Evolutionary conservation across 2,329 filamentous ascomycete genomes (phyloP), one percentile per base, ranked within the genome.

Genomic region (Rutstroemia sp.): DNA sequence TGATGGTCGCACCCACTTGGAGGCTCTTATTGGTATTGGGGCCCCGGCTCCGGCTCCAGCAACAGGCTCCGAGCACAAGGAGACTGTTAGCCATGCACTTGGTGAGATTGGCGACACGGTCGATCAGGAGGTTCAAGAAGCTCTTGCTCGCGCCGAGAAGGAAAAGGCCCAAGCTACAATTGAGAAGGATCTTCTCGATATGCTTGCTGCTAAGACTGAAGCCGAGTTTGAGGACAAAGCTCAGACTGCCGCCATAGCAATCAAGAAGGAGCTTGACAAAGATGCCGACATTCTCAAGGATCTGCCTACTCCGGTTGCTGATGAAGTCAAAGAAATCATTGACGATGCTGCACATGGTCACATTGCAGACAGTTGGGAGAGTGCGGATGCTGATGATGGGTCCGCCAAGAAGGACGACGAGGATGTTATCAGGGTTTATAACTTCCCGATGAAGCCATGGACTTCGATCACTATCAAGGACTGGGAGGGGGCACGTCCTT

Each of bases 371-470:
- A 92, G 86, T 72, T 95, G 91, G 91, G 91, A 96, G 75, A 95
- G 86, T 61, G 89, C 87, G 4, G 89, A 92, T 65, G 82, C 82
- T 55, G 84, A 86, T 60, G 76, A 56, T 39, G 14, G 79, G 19
- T 76, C 80, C 48, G 80, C 82, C 36, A 87, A 90, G 70, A 84
- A 87, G 63, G 83, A 84, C 57, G 79, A 83, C 51, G 72, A 81
- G 4, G 75, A 78, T 47, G 78, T 84, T 25, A 83, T 96, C 62
- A 86, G 82, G 69, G 92, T 97, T 48, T 94, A 89, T 76, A 95
- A 95, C 71, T 96, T 99, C 71, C 94, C 94, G 16, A 90, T 99
- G 86, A 89, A 88, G 71, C 94, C 94, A 4, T 99, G 95, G 79
- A 92, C 95, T 62, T 88, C 92, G 19, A 94, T 99, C 68, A 84